Evolutionary conservation across 2,329 filamentous ascomycete species (phyloP).

Genomic region (Pestalotiopsis sp.): DNA sequence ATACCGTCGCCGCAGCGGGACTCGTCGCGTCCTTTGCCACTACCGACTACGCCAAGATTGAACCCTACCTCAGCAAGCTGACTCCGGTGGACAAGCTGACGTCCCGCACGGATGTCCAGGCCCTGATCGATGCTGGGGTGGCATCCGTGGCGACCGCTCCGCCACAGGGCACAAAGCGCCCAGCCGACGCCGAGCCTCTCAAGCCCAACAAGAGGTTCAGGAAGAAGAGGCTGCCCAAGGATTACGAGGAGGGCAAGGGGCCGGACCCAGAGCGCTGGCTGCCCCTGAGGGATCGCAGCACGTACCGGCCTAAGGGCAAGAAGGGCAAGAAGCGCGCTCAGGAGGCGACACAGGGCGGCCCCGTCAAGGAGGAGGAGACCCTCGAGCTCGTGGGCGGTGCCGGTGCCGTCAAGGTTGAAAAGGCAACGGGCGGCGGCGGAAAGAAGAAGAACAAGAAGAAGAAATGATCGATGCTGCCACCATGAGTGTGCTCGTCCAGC

Average conservation of each 20-base stretch:
- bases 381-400: constrained; percentile 65
- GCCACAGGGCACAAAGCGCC: constrained; percentile 49
- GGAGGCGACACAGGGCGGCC: constrained; percentile 82
- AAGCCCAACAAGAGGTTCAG: constrained; percentile 54
- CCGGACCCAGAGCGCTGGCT: constrained; percentile 93
- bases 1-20: constrained; percentile 75
- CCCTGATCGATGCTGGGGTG: constrained; percentile 69
- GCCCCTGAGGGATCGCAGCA: constrained; percentile 84
- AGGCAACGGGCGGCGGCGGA: constrained; percentile 43
- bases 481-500: no score
- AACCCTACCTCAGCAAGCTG: constrained; percentile 57
- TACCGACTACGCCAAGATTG: constrained; percentile 56
- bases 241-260: constrained; percentile 75
- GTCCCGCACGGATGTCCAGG: constrained; percentile 58
- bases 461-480: constrained; percentile 26
- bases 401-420: constrained; percentile 65
- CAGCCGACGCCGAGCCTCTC: constrained; percentile 37
- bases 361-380: constrained; percentile 73
- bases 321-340: constrained; percentile 84
- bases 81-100: constrained; percentile 65
- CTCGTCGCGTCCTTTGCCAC: constrained; percentile 82
- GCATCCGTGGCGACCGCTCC: constrained; percentile 46
- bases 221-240: constrained; percentile 63
- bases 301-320: constrained; percentile 86
- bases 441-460: constrained; percentile 52